Conservation (phyloP, 176 grass and related monocot species). For the Aegilops longissima region DNA sequence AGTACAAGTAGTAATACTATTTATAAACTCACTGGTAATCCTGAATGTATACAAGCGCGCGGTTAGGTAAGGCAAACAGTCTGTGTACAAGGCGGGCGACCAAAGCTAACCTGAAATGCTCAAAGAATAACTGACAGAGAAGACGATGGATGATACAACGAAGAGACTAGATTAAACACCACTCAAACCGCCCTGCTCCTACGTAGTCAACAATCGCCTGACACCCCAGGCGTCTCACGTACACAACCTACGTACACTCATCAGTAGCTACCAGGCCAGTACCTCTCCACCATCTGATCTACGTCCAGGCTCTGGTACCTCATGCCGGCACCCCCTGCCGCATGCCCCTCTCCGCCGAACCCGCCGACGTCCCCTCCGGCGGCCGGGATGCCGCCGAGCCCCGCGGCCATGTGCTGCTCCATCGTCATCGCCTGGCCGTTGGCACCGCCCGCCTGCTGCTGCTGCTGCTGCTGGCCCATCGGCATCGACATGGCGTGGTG, state of each 20-base stretch:
- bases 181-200: constrained; percentile 13
- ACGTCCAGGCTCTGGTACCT: constrained; percentile 68
- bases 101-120: constrained; percentile 24
- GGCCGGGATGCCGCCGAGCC: constrained; percentile 12
- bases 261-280: constrained; percentile 59
- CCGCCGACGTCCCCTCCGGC: constrained; percentile 14
- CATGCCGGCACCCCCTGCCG: not conserved
- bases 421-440: not conserved
- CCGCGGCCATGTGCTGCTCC: constrained; percentile 28
- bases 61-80: constrained; percentile 14
- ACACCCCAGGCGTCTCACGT: not conserved
- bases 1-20: not conserved
- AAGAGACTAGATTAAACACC: constrained; percentile 10
- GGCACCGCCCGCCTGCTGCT: not conserved
- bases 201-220: constrained; percentile 3
- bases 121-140: not conserved
- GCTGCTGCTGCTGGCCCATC: constrained; percentile 22
- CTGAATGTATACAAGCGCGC: not conserved
- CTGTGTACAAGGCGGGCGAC: constrained; percentile 31
- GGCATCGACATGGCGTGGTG: constrained; percentile 39
- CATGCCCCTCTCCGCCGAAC: constrained; percentile 23
- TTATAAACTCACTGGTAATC: not conserved
- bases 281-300: constrained; percentile 63
- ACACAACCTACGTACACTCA: constrained; percentile 4
- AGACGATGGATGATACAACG: constrained; percentile 40